Evolutionary conservation across 345 rosid species (phyloP).

Genomic region (Erodium maritimum): DNA sequence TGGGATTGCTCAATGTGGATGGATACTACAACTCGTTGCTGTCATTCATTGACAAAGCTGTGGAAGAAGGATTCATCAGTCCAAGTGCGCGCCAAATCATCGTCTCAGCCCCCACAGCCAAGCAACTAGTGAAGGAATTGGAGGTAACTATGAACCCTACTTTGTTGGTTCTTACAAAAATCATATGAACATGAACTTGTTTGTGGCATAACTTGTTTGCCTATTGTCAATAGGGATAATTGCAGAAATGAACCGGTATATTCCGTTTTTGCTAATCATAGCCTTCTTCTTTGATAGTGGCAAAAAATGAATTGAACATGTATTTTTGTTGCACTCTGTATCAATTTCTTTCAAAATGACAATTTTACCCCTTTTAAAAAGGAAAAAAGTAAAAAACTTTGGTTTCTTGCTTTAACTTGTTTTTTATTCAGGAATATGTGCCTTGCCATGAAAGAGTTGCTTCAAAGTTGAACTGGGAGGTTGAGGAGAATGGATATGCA

Average conservation of each 20-base stretch:
- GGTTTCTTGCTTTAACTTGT: slow-evolving; percentile 1
- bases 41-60: slow-evolving; percentile 92
- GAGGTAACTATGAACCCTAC: slow-evolving; percentile 50
- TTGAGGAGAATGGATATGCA: slow-evolving; percentile 58
- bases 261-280: too few relatives aligned
- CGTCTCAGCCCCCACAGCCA: slow-evolving; percentile 79
- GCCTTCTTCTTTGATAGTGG: too few relatives aligned
- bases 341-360: too few relatives aligned
- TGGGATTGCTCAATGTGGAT: slow-evolving; percentile 95
- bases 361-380: too few relatives aligned
- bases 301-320: too few relatives aligned
- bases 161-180: background rate
- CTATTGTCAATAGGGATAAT: too few relatives aligned
- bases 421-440: slow-evolving; percentile 52
- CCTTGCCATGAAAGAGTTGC: slow-evolving; percentile 81
- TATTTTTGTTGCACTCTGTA: too few relatives aligned
- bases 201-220: too few relatives aligned
- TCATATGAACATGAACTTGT: background rate
- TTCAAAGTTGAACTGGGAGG: slow-evolving; percentile 82
- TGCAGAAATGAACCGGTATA: too few relatives aligned
- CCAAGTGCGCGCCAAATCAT: slow-evolving; percentile 84
- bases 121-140: slow-evolving; percentile 67
- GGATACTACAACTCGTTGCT: slow-evolving; percentile 97
- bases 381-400: background rate
- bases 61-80: slow-evolving; percentile 87